phyloP scores from a whole-genome alignment of 495 filamentous ascomycete genomes.

The Sphaerosporella brunnea region DNA sequence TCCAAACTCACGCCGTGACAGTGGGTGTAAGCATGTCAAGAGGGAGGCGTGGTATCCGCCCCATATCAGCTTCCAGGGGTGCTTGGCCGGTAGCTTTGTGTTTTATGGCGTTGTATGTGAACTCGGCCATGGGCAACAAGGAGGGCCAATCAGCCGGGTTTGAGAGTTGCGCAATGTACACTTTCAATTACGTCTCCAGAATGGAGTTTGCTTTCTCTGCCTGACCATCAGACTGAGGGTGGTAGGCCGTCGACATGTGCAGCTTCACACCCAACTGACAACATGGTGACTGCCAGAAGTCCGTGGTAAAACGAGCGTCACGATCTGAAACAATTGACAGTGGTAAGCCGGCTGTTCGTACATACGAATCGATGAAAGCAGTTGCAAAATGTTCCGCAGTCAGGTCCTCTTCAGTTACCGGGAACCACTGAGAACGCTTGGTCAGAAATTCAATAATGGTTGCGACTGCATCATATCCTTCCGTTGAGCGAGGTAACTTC shows the following conservation, averaged over 20 bases:
- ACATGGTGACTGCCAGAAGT: constrained; percentile 6
- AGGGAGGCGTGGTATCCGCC: background rate
- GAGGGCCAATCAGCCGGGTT: constrained; percentile 1
- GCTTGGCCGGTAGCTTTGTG: background rate
- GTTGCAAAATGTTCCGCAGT: background rate
- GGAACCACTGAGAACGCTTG: background rate
- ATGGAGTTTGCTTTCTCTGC: background rate
- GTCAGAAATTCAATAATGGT: background rate
- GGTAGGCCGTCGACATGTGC: background rate
- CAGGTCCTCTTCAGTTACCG: background rate
- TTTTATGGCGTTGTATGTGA: background rate
- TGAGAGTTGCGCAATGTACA: background rate
- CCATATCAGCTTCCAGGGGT: background rate
- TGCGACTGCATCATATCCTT: background rate
- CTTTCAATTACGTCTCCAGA: background rate
- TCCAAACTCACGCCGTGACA: too few species aligned
- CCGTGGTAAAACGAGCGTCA: background rate
- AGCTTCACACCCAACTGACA: background rate
- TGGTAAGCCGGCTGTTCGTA: background rate
- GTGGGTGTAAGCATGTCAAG: background rate
- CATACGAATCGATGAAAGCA: background rate
- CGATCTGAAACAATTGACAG: constrained; percentile 5
- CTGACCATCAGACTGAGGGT: constrained; percentile 3
- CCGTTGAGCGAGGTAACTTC: background rate
- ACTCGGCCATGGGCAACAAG: background rate